Percentiles rank a stretch among this genome's conserved stretches.
Conservation (phyloP, 2,329 filamentous ascomycete genomes). For the Pyrenochaeta sp. region DNA sequence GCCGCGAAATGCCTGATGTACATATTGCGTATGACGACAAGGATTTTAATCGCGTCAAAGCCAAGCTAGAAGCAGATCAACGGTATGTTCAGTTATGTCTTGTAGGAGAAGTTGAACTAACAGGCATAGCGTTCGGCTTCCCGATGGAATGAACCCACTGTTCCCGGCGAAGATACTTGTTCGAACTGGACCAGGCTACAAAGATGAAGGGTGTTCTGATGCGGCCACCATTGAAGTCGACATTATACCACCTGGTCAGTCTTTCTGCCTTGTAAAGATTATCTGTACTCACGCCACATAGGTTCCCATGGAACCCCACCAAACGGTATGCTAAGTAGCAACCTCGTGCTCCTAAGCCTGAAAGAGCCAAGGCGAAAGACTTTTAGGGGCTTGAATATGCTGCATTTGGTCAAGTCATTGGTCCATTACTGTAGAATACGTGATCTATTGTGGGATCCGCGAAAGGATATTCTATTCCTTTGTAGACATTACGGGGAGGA, state of each 20-base stretch:
- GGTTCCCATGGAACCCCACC: constrained; percentile 39
- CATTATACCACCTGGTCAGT: constrained; percentile 41
- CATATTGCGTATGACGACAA: constrained; percentile 46
- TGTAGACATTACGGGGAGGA: constrained; percentile 37
- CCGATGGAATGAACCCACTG: constrained; percentile 40
- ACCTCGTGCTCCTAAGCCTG: constrained; percentile 35
- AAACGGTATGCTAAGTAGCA: constrained; percentile 32
- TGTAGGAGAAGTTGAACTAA: constrained; percentile 16
- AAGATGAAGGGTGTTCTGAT: constrained; percentile 35
- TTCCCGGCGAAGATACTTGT: constrained; percentile 41
- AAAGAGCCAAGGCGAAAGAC: constrained; percentile 32
- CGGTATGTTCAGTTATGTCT: constrained; percentile 24
- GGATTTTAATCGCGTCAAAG: constrained; percentile 38
- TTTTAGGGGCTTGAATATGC: constrained; percentile 42
- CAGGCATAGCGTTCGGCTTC: constrained; percentile 30
- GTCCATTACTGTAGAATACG: constrained; percentile 34
- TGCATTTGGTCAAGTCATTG: constrained; percentile 37
- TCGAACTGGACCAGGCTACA: constrained; percentile 41
- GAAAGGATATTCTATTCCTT: constrained; percentile 39
- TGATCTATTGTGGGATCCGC: constrained; percentile 40
- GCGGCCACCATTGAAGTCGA: constrained; percentile 41
- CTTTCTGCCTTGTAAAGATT: background rate
- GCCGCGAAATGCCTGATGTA: constrained; percentile 40
- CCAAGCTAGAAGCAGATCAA: constrained; percentile 36
- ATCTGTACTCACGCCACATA: constrained; percentile 17